phyloP scores from a whole-genome alignment of 1,139 yeast genomes.

The Lizanozyma gosingica region DNA sequence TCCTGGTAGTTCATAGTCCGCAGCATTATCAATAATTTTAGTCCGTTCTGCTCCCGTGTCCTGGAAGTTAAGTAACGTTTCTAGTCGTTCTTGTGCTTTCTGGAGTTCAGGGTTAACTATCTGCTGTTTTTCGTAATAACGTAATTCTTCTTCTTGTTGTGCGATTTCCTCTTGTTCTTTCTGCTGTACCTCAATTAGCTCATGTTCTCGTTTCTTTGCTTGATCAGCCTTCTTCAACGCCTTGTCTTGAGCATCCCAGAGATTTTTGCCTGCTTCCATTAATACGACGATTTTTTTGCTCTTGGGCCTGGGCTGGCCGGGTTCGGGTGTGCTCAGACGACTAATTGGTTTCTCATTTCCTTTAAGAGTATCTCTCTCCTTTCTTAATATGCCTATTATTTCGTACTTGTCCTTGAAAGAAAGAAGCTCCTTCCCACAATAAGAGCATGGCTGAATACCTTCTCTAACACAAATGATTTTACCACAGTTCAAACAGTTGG shows the following conservation, averaged over 20 bases:
- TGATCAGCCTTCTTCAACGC: conserved; percentile 46
- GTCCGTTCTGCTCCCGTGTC: conserved; percentile 86
- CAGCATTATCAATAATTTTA: conserved; percentile 83
- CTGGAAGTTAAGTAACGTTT: conserved; percentile 70
- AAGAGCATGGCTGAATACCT: conserved; percentile 86
- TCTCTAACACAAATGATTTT: conserved; percentile 85
- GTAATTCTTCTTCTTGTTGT: conserved; percentile 28
- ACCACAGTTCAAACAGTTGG: conserved; percentile 92
- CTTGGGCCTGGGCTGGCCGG: conserved; percentile 11
- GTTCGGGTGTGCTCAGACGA: background rate
- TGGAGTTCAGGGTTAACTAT: conserved; percentile 43
- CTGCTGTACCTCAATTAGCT: conserved; percentile 7
- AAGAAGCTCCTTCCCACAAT: conserved; percentile 64
- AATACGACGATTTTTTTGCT: conserved; percentile 41
- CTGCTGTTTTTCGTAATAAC: conserved; percentile 20
- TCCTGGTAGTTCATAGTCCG: conserved; percentile 66
- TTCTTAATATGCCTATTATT: conserved; percentile 42
- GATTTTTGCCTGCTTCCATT: conserved; percentile 52
- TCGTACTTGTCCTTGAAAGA: conserved; percentile 50
- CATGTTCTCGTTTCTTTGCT: conserved; percentile 17
- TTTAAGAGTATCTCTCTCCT: conserved; percentile 38
- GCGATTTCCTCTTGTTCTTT: conserved; percentile 21
- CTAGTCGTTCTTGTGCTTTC: conserved; percentile 65
- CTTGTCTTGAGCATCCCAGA: conserved; percentile 61
- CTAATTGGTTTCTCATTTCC: conserved; percentile 6